Conservation (phyloP, 2,329 filamentous ascomycete species). For the Claviceps sp. region DNA sequence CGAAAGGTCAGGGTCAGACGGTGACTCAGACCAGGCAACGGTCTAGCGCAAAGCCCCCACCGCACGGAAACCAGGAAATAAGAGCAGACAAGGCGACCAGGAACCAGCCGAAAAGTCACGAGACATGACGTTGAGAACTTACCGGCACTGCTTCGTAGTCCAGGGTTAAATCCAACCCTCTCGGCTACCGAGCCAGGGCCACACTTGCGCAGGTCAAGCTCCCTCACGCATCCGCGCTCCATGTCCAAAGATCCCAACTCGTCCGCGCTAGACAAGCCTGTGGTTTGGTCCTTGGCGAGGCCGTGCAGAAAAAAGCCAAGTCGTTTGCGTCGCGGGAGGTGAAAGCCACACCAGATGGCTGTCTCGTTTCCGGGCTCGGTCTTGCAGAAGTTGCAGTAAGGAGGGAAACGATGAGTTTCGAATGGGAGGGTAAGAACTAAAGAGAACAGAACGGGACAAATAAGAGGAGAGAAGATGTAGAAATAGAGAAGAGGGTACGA, state of each 20-base stretch:
- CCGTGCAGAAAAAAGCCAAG: no score
- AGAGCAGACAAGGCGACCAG: no score
- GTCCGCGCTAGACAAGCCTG: no score
- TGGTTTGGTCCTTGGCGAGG: no score
- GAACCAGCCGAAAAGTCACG: not conserved
- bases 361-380: no score
- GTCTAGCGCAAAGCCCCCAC: not conserved
- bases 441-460: not conserved
- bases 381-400: no score
- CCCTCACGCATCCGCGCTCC: conserved; percentile 24
- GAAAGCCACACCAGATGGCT: no score
- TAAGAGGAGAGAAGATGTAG: not conserved
- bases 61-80: not conserved
- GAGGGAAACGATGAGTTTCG: no score
- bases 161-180: conserved; percentile 42
- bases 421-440: not conserved
- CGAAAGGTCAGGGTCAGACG: not conserved
- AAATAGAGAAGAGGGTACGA: not conserved
- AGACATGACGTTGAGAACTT: conserved; percentile 16
- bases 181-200: conserved; percentile 36
- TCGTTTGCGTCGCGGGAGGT: no score
- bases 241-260: not conserved
- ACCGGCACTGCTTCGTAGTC: conserved; percentile 47
- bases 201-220: conserved; percentile 37
- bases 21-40: not conserved